Evolutionary conservation across 768 basidiomycete genomes (phyloP).

Genomic region (Russula compacta): DNA sequence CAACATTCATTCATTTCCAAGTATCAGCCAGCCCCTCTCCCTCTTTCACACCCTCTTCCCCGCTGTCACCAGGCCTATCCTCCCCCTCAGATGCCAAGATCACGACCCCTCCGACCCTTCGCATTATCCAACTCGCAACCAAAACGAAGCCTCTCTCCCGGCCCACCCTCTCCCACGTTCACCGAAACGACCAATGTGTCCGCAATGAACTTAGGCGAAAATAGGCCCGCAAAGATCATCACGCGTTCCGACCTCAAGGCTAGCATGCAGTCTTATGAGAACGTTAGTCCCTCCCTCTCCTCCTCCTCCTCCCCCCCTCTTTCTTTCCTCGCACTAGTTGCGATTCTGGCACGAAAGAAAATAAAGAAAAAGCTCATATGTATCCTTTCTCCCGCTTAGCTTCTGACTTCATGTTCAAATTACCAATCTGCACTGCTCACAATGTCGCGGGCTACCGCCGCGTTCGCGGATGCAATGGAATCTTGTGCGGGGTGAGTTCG

Average conservation of each 20-base stretch:
- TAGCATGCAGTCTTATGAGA: slow-evolving; percentile 73
- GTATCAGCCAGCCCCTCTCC: background rate
- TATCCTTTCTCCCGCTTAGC: slow-evolving; percentile 32
- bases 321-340: background rate
- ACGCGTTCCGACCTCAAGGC: slow-evolving; percentile 69
- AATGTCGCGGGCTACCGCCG: slow-evolving; percentile 76
- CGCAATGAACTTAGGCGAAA: slow-evolving; percentile 62
- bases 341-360: background rate
- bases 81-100: slow-evolving; percentile 34
- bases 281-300: slow-evolving; percentile 39
- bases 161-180: slow-evolving; percentile 76
- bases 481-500: slow-evolving; percentile 64
- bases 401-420: slow-evolving; percentile 63
- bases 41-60: background rate
- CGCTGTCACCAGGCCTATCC: background rate
- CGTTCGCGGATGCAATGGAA: slow-evolving; percentile 82
- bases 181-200: slow-evolving; percentile 75
- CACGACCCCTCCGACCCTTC: slow-evolving; percentile 50
- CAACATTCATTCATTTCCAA: background rate
- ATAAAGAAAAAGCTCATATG: background rate
- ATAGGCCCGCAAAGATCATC: slow-evolving; percentile 75
- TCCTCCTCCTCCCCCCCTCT: background rate
- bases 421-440: slow-evolving; percentile 76
- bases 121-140: slow-evolving; percentile 29
- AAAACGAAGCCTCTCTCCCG: slow-evolving; percentile 38